phyloP scores from a whole-genome alignment of 163 green algal species.

The Chlamydomonas reinhardtii region DNA sequence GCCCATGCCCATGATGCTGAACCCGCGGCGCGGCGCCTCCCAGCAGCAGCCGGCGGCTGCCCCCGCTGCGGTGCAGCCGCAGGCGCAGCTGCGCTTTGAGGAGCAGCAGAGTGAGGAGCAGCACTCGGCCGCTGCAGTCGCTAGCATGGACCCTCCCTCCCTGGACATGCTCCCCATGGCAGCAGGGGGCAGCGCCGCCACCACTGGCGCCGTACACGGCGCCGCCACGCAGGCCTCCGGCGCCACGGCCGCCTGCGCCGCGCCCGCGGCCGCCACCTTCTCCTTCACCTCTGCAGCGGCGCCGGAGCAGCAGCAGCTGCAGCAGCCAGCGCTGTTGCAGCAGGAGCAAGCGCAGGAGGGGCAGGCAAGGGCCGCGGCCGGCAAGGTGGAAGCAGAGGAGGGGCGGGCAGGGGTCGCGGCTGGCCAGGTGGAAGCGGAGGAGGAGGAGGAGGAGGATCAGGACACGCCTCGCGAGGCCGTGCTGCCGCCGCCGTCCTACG shows the following conservation, averaged over 20 bases:
- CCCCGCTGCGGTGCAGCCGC: background rate
- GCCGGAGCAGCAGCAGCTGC: no score
- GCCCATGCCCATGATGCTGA: constrained; percentile 4
- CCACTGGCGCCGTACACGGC: background rate
- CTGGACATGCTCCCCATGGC: background rate
- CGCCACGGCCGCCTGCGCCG: background rate
- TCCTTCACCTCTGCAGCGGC: background rate
- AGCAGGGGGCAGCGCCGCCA: background rate
- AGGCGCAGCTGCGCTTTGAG: background rate
- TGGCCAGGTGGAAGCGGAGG: no score
- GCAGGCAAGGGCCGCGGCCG: no score
- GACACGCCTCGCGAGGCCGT: background rate
- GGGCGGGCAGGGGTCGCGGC: no score
- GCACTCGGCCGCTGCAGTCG: no score
- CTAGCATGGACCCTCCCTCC: background rate
- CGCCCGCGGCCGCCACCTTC: background rate
- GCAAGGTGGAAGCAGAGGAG: no score
- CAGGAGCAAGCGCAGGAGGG: no score
- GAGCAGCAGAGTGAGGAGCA: no score
- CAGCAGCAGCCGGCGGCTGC: background rate
- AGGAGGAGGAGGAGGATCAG: background rate
- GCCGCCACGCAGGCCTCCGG: background rate
- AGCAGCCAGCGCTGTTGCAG: no score
- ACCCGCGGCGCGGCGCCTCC: background rate
- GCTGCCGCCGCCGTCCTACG: constrained; percentile 7